Evolutionary conservation across 192 early-diverging fungal genomes (phyloP).

Genomic region (Backusella liffmaniae): DNA sequence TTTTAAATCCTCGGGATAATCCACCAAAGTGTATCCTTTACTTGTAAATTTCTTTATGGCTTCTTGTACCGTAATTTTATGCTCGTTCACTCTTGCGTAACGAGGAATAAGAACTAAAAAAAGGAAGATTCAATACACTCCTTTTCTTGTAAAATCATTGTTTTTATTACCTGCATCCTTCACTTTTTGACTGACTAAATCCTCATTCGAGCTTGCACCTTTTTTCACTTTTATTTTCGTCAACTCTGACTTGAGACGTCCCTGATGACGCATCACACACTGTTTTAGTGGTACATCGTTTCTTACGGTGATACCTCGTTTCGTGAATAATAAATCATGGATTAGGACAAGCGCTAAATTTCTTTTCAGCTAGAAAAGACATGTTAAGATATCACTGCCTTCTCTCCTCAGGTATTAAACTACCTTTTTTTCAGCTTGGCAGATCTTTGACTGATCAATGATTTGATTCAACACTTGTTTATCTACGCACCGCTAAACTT

Average conservation of each 20-base stretch:
- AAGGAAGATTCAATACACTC: background rate
- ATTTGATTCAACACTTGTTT: constrained; percentile 48
- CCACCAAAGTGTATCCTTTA: constrained; percentile 55
- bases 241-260: constrained; percentile 71
- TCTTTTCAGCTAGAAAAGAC: constrained; percentile 18
- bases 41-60: constrained; percentile 60
- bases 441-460: constrained; percentile 48
- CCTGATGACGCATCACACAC: constrained; percentile 65
- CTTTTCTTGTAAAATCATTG: no score
- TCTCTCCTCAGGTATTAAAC: no score
- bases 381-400: background rate
- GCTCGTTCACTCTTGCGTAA: constrained; percentile 88
- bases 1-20: constrained; percentile 27
- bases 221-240: constrained; percentile 74
- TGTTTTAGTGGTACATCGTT: constrained; percentile 60
- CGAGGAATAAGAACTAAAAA: constrained; percentile 65
- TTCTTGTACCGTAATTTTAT: constrained; percentile 66
- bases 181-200: constrained; percentile 64
- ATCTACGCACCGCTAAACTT: constrained; percentile 30
- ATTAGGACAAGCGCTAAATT: constrained; percentile 55
- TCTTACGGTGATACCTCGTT: constrained; percentile 64
- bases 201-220: constrained; percentile 61
- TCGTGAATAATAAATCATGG: constrained; percentile 86
- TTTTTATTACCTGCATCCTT: constrained; percentile 46
- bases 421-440: constrained; percentile 52